Evolutionary conservation across 148 eudicot species (phyloP), one percentile per base, ranked within the genome.

Genomic region (Spergularia bocconei): DNA sequence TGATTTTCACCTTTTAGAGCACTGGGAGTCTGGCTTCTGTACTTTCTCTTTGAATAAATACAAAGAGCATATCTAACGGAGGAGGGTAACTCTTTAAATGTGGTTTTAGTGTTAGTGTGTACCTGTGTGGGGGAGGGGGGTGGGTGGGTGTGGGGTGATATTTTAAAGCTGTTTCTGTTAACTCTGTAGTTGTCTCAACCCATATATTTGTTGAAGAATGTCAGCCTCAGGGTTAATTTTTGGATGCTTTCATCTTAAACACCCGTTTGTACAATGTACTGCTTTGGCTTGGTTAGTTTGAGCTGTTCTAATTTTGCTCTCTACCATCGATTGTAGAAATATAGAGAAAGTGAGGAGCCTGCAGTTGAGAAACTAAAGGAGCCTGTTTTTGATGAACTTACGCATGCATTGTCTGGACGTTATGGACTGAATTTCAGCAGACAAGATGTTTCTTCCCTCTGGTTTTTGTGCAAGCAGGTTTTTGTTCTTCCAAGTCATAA

Each of bases 401-500:
- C 91, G 17, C 48, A 76, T 66, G 78, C 85, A 25, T 75, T 95
- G 71, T 84, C 82, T 59, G 73, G 29, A 65, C 97, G 96, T 20
- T 88, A 87, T 80, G 91, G 82, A 72, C 89, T 92, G 51, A 92
- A 89, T 72, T 95, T 95, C 80, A 90, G 91, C 29, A 70, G 83
- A 77, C 81, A 82, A 72, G 93, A 89, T 85, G 79, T 80, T 53
- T 92, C 96, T 69, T 89, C 97, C 78, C 89, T 95, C 58, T 95
- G 98, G 98, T 89, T 89, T 83, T 77, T 92, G 67, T 95, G 98
- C 89, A 95, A 90, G 77, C 96, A 95, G 98, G 98, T 95, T 21
- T 41, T 55, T 62, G 29, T 57, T 36, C 48, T 41, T 16, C 36
- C 56, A 70, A 52, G 61, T 23, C 23, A n/a, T 33, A 10, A 52